Evolutionary conservation across 2,329 filamentous ascomycete species (phyloP).

Genomic region (Aspergillus tubingensis): DNA sequence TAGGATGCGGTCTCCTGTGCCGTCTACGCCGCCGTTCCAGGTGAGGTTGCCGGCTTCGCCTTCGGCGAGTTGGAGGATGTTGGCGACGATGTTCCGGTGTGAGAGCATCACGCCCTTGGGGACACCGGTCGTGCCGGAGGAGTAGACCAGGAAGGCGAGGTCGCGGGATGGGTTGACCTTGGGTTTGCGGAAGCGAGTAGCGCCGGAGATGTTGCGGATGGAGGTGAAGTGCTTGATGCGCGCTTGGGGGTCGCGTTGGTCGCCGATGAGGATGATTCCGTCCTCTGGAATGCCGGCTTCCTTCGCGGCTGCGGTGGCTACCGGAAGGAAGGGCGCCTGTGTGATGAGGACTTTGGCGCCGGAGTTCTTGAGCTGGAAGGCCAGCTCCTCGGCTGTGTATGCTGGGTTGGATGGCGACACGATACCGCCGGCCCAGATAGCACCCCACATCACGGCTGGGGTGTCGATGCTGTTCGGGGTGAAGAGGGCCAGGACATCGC

Average conservation of each 20-base stretch:
- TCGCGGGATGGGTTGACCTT: conserved; percentile 70
- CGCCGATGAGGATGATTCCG: conserved; percentile 75
- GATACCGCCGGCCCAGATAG: conserved; percentile 79
- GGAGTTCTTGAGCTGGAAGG: conserved; percentile 79
- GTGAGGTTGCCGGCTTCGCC: conserved; percentile 59
- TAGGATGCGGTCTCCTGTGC: conserved; percentile 70
- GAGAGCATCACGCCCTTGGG: conserved; percentile 90
- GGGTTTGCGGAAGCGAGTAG: conserved; percentile 60
- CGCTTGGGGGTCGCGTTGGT: conserved; percentile 55
- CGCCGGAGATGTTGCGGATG: conserved; percentile 64
- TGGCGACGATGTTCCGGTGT: conserved; percentile 79
- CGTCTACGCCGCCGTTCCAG: conserved; percentile 60
- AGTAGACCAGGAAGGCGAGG: conserved; percentile 82
- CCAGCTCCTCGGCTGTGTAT: conserved; percentile 81
- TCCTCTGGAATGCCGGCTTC: conserved; percentile 70
- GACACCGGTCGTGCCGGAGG: conserved; percentile 83
- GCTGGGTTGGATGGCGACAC: conserved; percentile 85
- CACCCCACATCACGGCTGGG: conserved; percentile 73
- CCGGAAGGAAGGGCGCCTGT: conserved; percentile 65
- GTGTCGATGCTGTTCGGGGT: conserved; percentile 86
- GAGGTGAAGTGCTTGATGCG: conserved; percentile 71
- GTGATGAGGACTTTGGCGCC: conserved; percentile 75
- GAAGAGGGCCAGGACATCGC: conserved; percentile 80
- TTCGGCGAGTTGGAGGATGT: conserved; percentile 59
- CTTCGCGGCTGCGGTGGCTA: conserved; percentile 67